Conservation (phyloP, 371 early-diverging fungal species). For the Funneliformis caledonium region DNA sequence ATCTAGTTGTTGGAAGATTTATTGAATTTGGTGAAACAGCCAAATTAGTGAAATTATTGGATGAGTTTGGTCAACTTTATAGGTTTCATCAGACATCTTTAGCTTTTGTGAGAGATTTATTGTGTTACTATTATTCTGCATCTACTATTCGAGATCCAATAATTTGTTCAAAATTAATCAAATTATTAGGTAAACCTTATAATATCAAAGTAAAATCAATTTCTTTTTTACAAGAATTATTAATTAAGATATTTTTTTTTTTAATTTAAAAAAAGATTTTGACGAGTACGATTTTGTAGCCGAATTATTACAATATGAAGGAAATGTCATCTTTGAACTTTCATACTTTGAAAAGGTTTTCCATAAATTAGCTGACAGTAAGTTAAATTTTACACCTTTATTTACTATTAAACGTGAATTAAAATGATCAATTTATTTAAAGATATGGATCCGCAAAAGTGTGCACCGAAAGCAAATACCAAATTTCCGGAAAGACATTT, state of each 20-base stretch:
- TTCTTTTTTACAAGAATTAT: neutral
- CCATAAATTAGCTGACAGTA: conserved; percentile 60
- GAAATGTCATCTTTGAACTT: conserved; percentile 50
- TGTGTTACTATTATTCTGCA: conserved; percentile 72
- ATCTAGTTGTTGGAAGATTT: conserved; percentile 67
- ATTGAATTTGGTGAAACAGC: conserved; percentile 70
- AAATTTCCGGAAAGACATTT: conserved; percentile 76
- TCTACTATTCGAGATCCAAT: conserved; percentile 61
- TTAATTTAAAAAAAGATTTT: conserved; percentile 44
- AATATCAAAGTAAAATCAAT: neutral
- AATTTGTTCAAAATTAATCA: conserved; percentile 64
- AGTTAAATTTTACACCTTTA: conserved; percentile 24
- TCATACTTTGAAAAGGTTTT: conserved; percentile 62
- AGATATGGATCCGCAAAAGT: conserved; percentile 61
- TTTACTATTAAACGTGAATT: neutral
- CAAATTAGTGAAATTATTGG: conserved; percentile 64
- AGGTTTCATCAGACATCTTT: conserved; percentile 72
- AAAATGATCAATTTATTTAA: conserved; percentile 8
- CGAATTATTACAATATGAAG: conserved; percentile 54
- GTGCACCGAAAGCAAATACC: conserved; percentile 58
- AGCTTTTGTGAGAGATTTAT: conserved; percentile 67
- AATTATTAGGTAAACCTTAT: conserved; percentile 58
- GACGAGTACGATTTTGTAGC: conserved; percentile 47
- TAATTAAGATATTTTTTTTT: conserved; percentile 38
- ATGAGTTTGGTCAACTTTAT: conserved; percentile 70